Conservation (phyloP, 2,329 filamentous ascomycete genomes). For the Monilinia fructigena region DNA sequence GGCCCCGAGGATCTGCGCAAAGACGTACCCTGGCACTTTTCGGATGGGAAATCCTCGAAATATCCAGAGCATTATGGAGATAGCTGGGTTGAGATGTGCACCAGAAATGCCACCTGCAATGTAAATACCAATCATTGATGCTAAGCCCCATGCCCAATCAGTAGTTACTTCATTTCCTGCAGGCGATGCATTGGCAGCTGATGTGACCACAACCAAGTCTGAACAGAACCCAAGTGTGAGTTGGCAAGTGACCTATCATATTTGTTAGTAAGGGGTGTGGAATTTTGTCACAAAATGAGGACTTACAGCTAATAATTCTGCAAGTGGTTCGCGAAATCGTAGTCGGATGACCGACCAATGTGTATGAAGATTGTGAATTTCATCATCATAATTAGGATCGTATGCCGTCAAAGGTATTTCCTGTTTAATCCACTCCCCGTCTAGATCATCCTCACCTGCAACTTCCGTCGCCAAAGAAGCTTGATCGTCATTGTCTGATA, state of each 20-base stretch:
- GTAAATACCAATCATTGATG: slow-evolving; percentile 52
- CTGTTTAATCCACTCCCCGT: slow-evolving; percentile 29
- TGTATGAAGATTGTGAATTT: slow-evolving; percentile 37
- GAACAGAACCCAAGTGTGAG: slow-evolving; percentile 49
- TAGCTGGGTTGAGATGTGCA: slow-evolving; percentile 47
- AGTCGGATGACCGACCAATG: slow-evolving; percentile 49
- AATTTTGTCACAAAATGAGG: background rate
- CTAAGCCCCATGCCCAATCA: slow-evolving; percentile 53
- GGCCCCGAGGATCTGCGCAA: slow-evolving; percentile 53
- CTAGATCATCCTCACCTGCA: slow-evolving; percentile 25
- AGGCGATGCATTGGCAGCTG: slow-evolving; percentile 24
- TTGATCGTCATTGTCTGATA: slow-evolving; percentile 27
- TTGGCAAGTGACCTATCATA: slow-evolving; percentile 37
- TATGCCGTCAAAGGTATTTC: slow-evolving; percentile 31
- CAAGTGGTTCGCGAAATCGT: slow-evolving; percentile 51
- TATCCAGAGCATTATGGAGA: slow-evolving; percentile 48
- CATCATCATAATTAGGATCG: slow-evolving; percentile 30
- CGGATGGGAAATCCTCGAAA: slow-evolving; percentile 53
- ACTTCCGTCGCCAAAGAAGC: slow-evolving; percentile 30
- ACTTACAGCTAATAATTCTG: slow-evolving; percentile 51
- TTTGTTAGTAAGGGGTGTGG: background rate
- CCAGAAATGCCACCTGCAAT: slow-evolving; percentile 49
- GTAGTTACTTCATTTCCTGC: slow-evolving; percentile 47
- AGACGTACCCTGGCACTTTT: slow-evolving; percentile 51
- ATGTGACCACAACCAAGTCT: slow-evolving; percentile 45